Percentiles rank a stretch among this genome's conserved stretches.
Evolutionary conservation across 2,329 filamentous ascomycete genomes (phyloP).

Genomic region (Claviceps paspali): DNA sequence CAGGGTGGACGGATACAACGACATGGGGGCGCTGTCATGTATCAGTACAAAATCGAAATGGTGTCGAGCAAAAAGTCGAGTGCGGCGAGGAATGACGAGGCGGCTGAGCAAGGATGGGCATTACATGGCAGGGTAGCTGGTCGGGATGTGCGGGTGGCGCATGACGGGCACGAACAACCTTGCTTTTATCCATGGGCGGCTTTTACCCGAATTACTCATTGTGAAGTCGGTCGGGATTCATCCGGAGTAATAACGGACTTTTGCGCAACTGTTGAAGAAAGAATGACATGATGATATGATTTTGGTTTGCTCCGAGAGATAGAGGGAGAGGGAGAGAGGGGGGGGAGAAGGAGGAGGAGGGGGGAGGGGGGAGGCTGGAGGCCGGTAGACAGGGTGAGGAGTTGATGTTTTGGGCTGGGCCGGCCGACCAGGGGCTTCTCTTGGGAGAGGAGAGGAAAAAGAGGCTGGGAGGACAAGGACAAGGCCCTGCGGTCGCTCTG

Average conservation of each 20-base stretch:
- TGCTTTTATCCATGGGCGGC: not conserved
- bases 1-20: too few relatives aligned
- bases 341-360: not conserved
- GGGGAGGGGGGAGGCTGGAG: too few relatives aligned
- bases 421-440: too few relatives aligned
- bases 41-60: too few relatives aligned
- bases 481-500: too few relatives aligned
- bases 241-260: not conserved
- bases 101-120: not conserved
- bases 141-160: not conserved
- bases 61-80: not conserved
- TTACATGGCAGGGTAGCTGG: not conserved
- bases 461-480: not conserved
- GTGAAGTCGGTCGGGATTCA: not conserved
- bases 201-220: not conserved
- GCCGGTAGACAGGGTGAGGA: too few relatives aligned
- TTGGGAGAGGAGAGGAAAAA: too few relatives aligned
- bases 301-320: not conserved
- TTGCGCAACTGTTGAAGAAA: not conserved
- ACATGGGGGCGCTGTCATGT: not conserved
- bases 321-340: not conserved
- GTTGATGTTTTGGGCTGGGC: too few relatives aligned
- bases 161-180: not conserved
- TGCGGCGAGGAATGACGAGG: not conserved
- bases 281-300: not conserved